Evolutionary conservation across 2,329 filamentous ascomycete genomes (phyloP), one percentile per base, ranked within the genome.

Genomic region (Sclerotiophoma versabilis): DNA sequence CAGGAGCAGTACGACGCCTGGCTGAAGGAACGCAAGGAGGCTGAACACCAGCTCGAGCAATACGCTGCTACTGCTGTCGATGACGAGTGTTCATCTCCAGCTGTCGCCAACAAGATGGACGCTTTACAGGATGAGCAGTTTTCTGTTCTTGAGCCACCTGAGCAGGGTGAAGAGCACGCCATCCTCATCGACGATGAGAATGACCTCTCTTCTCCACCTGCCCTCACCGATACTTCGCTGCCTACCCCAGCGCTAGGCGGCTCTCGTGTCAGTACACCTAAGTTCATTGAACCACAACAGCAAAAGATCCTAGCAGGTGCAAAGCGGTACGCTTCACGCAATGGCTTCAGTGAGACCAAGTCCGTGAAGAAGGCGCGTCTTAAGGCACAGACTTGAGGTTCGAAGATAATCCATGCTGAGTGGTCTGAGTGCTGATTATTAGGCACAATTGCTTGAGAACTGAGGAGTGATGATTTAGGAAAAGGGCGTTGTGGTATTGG

Each of bases 191-290:
- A 62, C 29, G 62, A 66, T 6, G 34, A 41, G 8, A 56, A 61
- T 3, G 63, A 59, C 8, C 11, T 48, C 14, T 27, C 39, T 3
- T 71, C 68, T 2, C 64, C 65, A 12, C 68, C 69, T 37, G 50
- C 65, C 1, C 51, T 71, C 9, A 71, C 68, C 1, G 64, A 72
- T 30, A 66, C 65, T 2, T 68, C 62, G 6, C 50, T 69, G 3
- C 49, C 62, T 1, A 69, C 69, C 1, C 66, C 67, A 3, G 67
- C 59, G 4, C 47, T 62, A 4, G 57, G 29, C 11, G 60, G 52
- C 6, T 69, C 68, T 14, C 57, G 68, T 7, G 49, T 67, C 23
- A 57, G 57, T 34, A 71, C 69, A 1, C 70, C 70, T 0, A 59
- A 60, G 39, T 29, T 23, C 17, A 26, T 39, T 2, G 57, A 58